A percentile compares a stretch with the other conserved stretches of the same genome.
Conservation (phyloP, 2,329 filamentous ascomycete species). For the Teratosphaeriaceae sp. region DNA sequence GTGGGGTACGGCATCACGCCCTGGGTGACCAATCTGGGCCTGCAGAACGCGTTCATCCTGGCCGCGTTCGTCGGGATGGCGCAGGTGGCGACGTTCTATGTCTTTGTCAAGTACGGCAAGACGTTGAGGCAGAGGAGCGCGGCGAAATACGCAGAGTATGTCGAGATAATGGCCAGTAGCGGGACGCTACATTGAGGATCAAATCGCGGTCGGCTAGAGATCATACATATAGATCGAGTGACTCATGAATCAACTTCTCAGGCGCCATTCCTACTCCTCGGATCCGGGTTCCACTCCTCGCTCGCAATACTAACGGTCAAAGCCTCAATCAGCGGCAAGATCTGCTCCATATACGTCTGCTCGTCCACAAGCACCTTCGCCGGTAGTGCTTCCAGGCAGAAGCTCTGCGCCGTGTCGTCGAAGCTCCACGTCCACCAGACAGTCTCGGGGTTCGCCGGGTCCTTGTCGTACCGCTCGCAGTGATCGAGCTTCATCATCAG, state of each 20-base stretch:
- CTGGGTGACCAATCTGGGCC: constrained; percentile 38
- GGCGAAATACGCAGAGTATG: constrained; percentile 33
- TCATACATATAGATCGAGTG: too few species aligned
- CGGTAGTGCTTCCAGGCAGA: constrained; percentile 25
- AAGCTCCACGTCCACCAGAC: constrained; percentile 37
- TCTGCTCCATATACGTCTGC: constrained; percentile 31
- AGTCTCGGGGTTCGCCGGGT: constrained; percentile 24
- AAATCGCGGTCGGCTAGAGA: too few species aligned
- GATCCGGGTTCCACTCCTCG: constrained; percentile 34
- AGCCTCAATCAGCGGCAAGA: constrained; percentile 31
- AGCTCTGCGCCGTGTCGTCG: constrained; percentile 22
- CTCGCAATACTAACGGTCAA: constrained; percentile 30
- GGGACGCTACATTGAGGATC: constrained; percentile 19
- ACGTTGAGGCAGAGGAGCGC: constrained; percentile 20
- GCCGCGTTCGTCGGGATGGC: constrained; percentile 39
- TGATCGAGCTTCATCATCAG: constrained; percentile 37
- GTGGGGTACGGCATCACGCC: constrained; percentile 46
- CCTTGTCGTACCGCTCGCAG: constrained; percentile 31
- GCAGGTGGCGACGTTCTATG: constrained; percentile 28
- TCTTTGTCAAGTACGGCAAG: constrained; percentile 4
- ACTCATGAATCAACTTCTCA: too few species aligned
- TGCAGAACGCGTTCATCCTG: constrained; percentile 38
- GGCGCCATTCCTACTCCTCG: constrained; percentile 18
- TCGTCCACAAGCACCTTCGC: constrained; percentile 28
- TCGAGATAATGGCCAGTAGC: constrained; percentile 25